Percentiles rank a stretch among this genome's conserved stretches.
These are phyloP conservation scores for Helenozyma baotianmanensis DNA, from an alignment of 805 yeast species.

Conservation along the genomic window DNA sequence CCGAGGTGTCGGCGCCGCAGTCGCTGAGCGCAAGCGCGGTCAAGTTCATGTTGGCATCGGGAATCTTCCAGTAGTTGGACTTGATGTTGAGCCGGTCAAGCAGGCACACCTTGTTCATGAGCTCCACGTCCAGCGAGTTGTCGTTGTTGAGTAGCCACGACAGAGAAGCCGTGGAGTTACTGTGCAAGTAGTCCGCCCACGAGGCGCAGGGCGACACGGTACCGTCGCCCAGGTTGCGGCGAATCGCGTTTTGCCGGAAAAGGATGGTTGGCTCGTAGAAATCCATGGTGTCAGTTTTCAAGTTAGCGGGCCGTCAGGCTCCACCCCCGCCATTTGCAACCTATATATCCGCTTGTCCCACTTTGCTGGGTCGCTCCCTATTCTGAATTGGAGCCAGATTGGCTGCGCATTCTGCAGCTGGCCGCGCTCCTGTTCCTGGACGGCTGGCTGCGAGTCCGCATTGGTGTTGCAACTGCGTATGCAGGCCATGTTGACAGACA, in stretches of 20 bases:
- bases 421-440: no score
- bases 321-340: no score
- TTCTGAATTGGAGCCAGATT: no score
- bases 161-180: slow-evolving; percentile 5
- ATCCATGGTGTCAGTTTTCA: slow-evolving; percentile 13
- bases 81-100: slow-evolving; percentile 36
- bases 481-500: no score
- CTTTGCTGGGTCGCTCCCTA: no score
- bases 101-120: slow-evolving; percentile 41
- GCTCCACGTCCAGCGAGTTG: slow-evolving; percentile 24
- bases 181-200: not conserved
- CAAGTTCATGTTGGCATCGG: slow-evolving; percentile 39
- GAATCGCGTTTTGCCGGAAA: slow-evolving; percentile 39
- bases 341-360: no score
- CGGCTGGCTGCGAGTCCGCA: no score
- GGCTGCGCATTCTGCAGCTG: no score
- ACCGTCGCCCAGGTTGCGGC: no score
- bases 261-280: slow-evolving; percentile 39
- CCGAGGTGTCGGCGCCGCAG: slow-evolving; percentile 22
- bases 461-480: no score
- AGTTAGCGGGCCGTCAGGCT: no score
- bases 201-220: slow-evolving; percentile 3
- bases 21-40: slow-evolving; percentile 38
- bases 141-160: slow-evolving; percentile 29
- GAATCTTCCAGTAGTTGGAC: slow-evolving; percentile 44